phyloP scores from a whole-genome alignment of 169 alveolate species.

The Plasmodium coatneyi region DNA sequence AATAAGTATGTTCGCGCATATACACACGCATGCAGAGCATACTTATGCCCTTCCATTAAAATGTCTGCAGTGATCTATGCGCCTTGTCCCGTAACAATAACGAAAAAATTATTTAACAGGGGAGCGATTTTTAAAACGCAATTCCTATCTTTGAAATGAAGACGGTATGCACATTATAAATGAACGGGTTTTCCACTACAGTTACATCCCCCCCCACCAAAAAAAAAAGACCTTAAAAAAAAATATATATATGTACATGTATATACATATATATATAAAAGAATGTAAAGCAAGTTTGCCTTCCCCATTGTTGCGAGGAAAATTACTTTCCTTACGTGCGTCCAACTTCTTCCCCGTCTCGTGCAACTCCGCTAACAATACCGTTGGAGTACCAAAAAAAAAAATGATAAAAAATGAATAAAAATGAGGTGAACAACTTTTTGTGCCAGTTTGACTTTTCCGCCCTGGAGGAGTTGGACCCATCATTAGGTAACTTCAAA shows the following conservation, averaged over 20 bases:
- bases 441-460: conserved; percentile 89
- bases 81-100: not conserved
- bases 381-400: not conserved
- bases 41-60: not conserved
- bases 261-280: not conserved
- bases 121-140: not conserved
- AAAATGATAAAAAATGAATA: conserved; percentile 74
- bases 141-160: not conserved
- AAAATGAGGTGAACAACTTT: conserved; percentile 57
- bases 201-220: not conserved
- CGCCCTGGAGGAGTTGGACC: conserved; percentile 94
- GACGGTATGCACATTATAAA: not conserved
- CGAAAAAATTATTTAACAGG: not conserved
- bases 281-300: not conserved
- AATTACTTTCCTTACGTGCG: not conserved
- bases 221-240: not conserved
- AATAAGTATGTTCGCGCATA: not conserved
- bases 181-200: not conserved
- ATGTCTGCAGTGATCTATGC: not conserved
- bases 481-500: conserved; percentile 86
- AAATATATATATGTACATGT: too few relatives aligned
- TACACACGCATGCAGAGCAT: not conserved
- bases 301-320: not conserved
- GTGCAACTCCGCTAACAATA: not conserved
- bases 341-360: not conserved